These are phyloP conservation scores for Conidiobolus incongruus DNA, from an alignment of 371 early-diverging fungal species.

Conservation along the genomic window DNA sequence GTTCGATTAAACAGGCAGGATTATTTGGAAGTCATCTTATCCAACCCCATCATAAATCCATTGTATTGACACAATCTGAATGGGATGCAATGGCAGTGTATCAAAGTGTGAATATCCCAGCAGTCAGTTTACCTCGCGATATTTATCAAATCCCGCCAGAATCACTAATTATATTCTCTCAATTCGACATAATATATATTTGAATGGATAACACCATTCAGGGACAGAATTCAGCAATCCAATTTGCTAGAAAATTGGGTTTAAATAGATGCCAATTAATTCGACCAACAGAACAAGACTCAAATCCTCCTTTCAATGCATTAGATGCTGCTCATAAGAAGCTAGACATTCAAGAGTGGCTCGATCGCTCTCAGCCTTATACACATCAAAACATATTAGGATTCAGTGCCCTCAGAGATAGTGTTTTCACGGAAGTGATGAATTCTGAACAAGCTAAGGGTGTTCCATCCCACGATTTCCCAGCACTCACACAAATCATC, in stretches of 20 bases:
- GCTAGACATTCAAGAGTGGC: constrained; percentile 11
- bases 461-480: constrained; percentile 29
- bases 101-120: constrained; percentile 34
- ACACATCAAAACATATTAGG: constrained; percentile 39
- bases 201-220: constrained; percentile 49
- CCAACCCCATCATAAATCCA: constrained; percentile 13
- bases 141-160: constrained; percentile 35
- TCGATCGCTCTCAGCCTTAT: constrained; percentile 17
- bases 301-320: constrained; percentile 17
- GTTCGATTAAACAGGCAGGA: too few species aligned
- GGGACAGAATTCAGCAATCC: constrained; percentile 31
- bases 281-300: constrained; percentile 13
- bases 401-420: constrained; percentile 29
- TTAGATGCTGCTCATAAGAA: constrained; percentile 13
- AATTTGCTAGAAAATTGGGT: constrained; percentile 36
- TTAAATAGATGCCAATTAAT: constrained; percentile 28
- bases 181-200: constrained; percentile 32
- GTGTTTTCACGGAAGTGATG: constrained; percentile 35
- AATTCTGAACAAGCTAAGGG: constrained; percentile 41
- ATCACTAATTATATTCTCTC: constrained; percentile 26
- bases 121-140: constrained; percentile 23
- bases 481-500: constrained; percentile 27
- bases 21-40: constrained; percentile 42
- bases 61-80: constrained; percentile 32
- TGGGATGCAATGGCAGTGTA: constrained; percentile 46